Evolutionary conservation across 768 basidiomycete species (phyloP).

Genomic region (Tephrocybe sp.): DNA sequence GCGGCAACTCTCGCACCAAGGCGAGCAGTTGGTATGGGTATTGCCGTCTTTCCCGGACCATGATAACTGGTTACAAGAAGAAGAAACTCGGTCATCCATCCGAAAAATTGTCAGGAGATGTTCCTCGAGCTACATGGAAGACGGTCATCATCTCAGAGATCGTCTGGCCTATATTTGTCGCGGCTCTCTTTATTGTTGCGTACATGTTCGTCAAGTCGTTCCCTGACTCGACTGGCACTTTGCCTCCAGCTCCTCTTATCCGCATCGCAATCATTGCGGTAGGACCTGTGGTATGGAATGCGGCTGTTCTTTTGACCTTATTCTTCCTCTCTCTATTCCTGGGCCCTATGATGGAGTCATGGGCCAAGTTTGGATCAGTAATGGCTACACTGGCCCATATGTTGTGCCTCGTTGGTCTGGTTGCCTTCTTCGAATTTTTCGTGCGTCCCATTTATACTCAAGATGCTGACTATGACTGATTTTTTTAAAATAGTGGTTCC

Average conservation of each 20-base stretch:
- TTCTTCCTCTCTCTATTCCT: constrained; percentile 94
- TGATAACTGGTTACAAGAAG: constrained; percentile 99
- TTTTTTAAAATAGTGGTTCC: constrained; percentile 72
- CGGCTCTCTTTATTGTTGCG: constrained; percentile 76
- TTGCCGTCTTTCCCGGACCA: constrained; percentile 93
- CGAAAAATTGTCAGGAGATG: constrained; percentile 93
- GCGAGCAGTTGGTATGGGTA: constrained; percentile 99
- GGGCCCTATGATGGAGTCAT: constrained; percentile 85
- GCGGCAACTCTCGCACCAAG: constrained; percentile 95
- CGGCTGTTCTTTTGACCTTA: constrained; percentile 75
- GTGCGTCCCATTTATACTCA: constrained; percentile 47
- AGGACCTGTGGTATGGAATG: constrained; percentile 96
- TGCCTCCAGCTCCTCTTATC: constrained; percentile 81
- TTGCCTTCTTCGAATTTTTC: constrained; percentile 96
- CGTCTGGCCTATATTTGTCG: constrained; percentile 74
- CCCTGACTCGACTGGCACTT: constrained; percentile 60
- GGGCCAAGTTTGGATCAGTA: constrained; percentile 85
- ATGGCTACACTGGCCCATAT: constrained; percentile 94
- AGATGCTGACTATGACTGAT: constrained; percentile 23
- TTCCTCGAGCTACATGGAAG: constrained; percentile 88
- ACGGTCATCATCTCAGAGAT: constrained; percentile 84
- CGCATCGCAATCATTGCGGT: constrained; percentile 87
- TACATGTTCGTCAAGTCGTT: constrained; percentile 96
- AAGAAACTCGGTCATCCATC: constrained; percentile 98
- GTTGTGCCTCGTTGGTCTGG: constrained; percentile 73